These are phyloP conservation scores for Penicillium sp. DNA, from an alignment of 2,329 filamentous ascomycete genomes.

Conservation along the genomic window DNA sequence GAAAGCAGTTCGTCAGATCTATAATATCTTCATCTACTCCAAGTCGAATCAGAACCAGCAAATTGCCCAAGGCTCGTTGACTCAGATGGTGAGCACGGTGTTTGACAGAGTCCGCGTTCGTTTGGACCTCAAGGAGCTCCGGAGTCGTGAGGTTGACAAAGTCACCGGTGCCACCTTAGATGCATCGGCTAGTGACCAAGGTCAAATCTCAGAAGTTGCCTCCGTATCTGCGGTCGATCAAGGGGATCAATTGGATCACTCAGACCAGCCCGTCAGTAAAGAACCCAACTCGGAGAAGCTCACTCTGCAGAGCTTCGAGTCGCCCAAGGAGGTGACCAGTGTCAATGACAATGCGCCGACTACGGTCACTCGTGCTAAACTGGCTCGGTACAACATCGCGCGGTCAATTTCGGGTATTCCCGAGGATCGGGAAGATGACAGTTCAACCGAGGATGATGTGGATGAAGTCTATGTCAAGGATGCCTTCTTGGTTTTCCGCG, in stretches of 20 bases:
- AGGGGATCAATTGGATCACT: constrained; percentile 13
- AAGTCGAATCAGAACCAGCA: constrained; percentile 95
- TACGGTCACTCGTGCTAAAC: constrained; percentile 66
- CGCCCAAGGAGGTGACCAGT: constrained; percentile 69
- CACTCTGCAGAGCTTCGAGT: constrained; percentile 72
- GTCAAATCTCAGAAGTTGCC: constrained; percentile 51
- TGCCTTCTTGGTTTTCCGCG: constrained; percentile 94
- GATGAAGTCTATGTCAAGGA: constrained; percentile 98
- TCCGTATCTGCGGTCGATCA: constrained; percentile 42
- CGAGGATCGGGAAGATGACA: constrained; percentile 49
- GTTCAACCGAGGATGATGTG: constrained; percentile 66
- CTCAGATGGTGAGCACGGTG: constrained; percentile 98
- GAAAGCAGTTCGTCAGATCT: constrained; percentile 96
- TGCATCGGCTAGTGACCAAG: constrained; percentile 53
- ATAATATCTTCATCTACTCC: constrained; percentile 97
- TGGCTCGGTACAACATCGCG: constrained; percentile 51
- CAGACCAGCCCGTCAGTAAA: constrained; percentile 58
- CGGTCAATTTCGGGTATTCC: constrained; percentile 47
- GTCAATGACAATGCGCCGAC: constrained; percentile 72
- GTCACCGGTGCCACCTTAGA: constrained; percentile 42
- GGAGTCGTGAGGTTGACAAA: constrained; percentile 56
- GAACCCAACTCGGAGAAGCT: constrained; percentile 61
- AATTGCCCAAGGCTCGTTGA: constrained; percentile 93
- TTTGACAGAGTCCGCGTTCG: constrained; percentile 92
- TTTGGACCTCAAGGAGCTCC: constrained; percentile 83